Conservation (phyloP, 2,329 filamentous ascomycete genomes). For the Trichophyton verrucosum region DNA sequence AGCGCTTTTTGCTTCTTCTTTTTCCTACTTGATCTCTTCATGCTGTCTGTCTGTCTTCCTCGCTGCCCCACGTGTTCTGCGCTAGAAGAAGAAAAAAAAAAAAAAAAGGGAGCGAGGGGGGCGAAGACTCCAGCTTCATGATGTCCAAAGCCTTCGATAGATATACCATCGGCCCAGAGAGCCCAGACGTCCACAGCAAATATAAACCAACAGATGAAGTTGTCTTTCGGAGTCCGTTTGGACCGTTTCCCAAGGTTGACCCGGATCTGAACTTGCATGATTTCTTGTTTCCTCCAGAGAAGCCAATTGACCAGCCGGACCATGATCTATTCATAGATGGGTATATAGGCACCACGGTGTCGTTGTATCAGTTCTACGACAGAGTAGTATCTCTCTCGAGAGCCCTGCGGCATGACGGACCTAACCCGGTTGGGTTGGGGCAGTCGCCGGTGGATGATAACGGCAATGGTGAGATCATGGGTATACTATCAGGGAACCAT, state of each 20-base stretch:
- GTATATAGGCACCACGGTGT: slow-evolving; percentile 1
- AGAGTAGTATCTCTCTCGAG: slow-evolving; percentile 7
- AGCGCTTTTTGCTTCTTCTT: too few species aligned
- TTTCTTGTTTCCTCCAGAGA: slow-evolving; percentile 8
- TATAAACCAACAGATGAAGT: slow-evolving; percentile 10
- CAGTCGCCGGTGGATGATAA: slow-evolving; percentile 7
- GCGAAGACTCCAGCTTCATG: not conserved
- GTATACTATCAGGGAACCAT: slow-evolving; percentile 10
- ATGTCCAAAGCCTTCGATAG: not conserved
- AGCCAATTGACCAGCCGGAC: slow-evolving; percentile 4
- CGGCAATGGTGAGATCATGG: slow-evolving; percentile 10
- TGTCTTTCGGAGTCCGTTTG: slow-evolving; percentile 9
- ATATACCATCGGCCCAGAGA: slow-evolving; percentile 4
- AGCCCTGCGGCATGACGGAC: slow-evolving; percentile 9
- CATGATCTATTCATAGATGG: slow-evolving; percentile 11
- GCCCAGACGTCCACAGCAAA: slow-evolving; percentile 7
- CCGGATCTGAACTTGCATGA: slow-evolving; percentile 9
- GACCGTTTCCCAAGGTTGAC: slow-evolving; percentile 9
- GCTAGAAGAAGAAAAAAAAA: not conserved
- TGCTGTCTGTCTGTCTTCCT: not conserved
- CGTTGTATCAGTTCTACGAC: slow-evolving; percentile 10
- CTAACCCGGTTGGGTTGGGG: slow-evolving; percentile 8
- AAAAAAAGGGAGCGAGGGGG: not conserved
- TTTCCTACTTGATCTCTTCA: not conserved
- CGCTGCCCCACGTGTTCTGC: not conserved